Evolutionary conservation across 2,329 filamentous ascomycete species (phyloP), one percentile per base, ranked within the genome.

Genomic region (Aspergillus novofumigatus): DNA sequence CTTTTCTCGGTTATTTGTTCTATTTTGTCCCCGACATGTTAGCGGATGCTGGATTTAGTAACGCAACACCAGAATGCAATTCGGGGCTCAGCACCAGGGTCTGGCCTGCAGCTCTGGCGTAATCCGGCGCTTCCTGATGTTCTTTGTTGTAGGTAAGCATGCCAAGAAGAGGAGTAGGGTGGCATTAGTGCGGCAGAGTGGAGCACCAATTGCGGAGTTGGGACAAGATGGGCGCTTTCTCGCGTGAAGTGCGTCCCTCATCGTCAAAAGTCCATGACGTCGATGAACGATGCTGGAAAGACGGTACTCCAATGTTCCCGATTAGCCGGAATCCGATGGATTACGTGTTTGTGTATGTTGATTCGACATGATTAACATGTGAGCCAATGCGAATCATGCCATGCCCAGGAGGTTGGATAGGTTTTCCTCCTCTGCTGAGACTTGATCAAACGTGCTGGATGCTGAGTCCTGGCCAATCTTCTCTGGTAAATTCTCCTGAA

Each of bases 401-500:
- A 67, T 45, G 44, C 65, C 64, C 51, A 71, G 54, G 25, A 67
- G 67, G 35, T 55, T 56, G 29, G 71, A 62, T 9, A 72, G 54
- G 38, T 64, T 56, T 21, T 68, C 62, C 44, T 68, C 60, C 52
- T 68, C 63, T 26, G 59, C 52, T 7, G 63, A 63, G 3, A 57
- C 51, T 29, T 58, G 60, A 21, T 60, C 49, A 50, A 51, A 54
- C 51, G 61, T 57, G 26, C 57, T 55, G 32, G 62, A 60, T 50
- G 53, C 48, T 20, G 56, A 52, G 7, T 54, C 56, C 25, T 58
- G 21, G 17, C 60, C 57, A 23, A 51, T 42, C 23, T 68, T 57
- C 20, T 67, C 67, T 2, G 68, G 66, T 20, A 75, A 57, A 17
- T 72, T 55, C 26, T 65, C 52, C 52, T 73, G 71, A 21, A 76